These are phyloP conservation scores for Aspergillus ustus DNA, from an alignment of 2,329 filamentous ascomycete species.

Conservation along the genomic window DNA sequence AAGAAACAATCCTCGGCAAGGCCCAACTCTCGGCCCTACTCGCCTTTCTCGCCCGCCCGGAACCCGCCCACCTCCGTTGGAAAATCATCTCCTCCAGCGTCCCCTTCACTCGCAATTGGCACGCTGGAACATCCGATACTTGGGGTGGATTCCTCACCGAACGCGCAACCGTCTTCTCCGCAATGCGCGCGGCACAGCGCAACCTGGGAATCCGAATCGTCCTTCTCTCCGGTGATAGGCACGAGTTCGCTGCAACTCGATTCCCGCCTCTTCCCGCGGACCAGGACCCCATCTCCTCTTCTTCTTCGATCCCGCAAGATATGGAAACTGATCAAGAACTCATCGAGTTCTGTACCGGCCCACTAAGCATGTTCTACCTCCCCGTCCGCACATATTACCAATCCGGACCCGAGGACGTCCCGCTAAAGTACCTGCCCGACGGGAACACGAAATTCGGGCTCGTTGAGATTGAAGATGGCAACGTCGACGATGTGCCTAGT, in stretches of 20 bases:
- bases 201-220: constrained; percentile 74
- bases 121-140: constrained; percentile 82
- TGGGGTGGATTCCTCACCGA: constrained; percentile 92
- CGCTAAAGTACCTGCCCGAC: constrained; percentile 79
- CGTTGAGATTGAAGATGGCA: constrained; percentile 71
- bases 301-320: constrained; percentile 23
- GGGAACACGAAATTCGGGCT: constrained; percentile 90
- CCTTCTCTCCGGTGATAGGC: constrained; percentile 87
- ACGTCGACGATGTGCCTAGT: constrained; percentile 26
- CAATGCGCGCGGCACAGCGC: constrained; percentile 86
- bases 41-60: constrained; percentile 72
- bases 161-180: constrained; percentile 77
- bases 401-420: constrained; percentile 78
- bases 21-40: constrained; percentile 81
- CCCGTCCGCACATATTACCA: constrained; percentile 84
- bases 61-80: constrained; percentile 81
- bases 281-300: constrained; percentile 23
- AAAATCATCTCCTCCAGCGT: constrained; percentile 90
- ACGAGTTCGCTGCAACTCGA: constrained; percentile 92
- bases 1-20: constrained; percentile 76
- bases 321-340: constrained; percentile 49
- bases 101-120: constrained; percentile 98
- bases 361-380: constrained; percentile 91
- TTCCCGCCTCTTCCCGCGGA: constrained; percentile 56
- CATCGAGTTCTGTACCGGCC: constrained; percentile 90